These are phyloP conservation scores for Myrica gale DNA, from an alignment of 306 rosid species.

Conservation along the genomic window DNA sequence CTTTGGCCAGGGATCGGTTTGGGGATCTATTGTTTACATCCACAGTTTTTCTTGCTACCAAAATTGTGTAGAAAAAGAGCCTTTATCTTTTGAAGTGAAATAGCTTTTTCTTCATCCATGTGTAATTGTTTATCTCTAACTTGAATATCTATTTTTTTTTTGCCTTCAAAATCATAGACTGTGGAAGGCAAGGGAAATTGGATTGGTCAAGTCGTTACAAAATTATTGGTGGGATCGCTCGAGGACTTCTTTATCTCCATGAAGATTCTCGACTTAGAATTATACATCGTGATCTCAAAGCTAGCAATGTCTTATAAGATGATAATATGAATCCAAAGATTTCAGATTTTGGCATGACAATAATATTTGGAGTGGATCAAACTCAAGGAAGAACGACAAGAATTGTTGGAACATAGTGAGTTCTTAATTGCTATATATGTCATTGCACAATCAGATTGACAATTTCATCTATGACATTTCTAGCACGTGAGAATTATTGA, in stretches of 20 bases:
- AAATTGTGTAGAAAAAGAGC: too few species aligned
- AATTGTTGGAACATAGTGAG: conserved; percentile 73
- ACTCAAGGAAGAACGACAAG: conserved; percentile 43
- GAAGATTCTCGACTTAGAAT: conserved; percentile 61
- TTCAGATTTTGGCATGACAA: conserved; percentile 76
- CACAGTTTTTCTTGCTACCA: too few species aligned
- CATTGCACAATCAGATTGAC: background rate
- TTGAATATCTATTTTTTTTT: background rate
- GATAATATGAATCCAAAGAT: conserved; percentile 55
- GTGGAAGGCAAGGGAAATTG: conserved; percentile 31
- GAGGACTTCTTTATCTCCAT: conserved; percentile 63
- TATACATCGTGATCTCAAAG: conserved; percentile 66
- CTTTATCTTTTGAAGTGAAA: too few species aligned
- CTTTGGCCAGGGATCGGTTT: too few species aligned
- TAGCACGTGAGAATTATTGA: background rate
- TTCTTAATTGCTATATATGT: background rate
- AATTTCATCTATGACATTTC: background rate
- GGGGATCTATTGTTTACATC: too few species aligned
- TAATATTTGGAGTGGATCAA: conserved; percentile 39
- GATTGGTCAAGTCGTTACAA: conserved; percentile 53
- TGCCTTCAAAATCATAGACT: conserved; percentile 29
- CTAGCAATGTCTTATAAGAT: conserved; percentile 58
- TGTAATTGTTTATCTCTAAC: background rate
- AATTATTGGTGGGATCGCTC: conserved; percentile 53
- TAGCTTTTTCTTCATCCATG: too few species aligned